Conservation (phyloP, 2,329 filamentous ascomycete genomes). For the Orbilia oligospora region DNA sequence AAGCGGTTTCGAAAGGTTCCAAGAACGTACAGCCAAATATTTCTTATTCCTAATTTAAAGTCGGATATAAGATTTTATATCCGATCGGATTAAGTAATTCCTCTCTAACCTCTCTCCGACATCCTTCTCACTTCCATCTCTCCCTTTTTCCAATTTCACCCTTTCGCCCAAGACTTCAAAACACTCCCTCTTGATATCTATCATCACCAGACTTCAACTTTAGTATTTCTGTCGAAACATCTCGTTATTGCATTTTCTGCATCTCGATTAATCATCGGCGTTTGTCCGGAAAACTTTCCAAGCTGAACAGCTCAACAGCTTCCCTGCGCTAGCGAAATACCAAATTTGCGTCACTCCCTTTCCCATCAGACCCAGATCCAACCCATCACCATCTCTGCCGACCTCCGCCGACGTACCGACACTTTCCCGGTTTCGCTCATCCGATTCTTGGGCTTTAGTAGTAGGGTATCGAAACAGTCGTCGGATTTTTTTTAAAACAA, state of each 20-base stretch:
- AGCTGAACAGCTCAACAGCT: constrained; percentile 31
- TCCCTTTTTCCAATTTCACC: constrained; percentile 32
- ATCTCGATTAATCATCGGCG: not conserved
- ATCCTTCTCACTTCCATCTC: not conserved
- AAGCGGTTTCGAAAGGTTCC: constrained; percentile 1
- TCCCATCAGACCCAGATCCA: constrained; percentile 3
- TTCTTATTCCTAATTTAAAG: not conserved
- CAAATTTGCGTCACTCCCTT: constrained; percentile 60
- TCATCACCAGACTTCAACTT: not conserved
- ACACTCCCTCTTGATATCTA: not conserved
- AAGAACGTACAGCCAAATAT: not conserved
- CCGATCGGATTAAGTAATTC: constrained; percentile 12
- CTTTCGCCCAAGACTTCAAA: constrained; percentile 3
- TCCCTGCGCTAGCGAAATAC: constrained; percentile 45
- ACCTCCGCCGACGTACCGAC: constrained; percentile 25
- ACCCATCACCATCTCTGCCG: constrained; percentile 7
- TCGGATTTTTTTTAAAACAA: not conserved
- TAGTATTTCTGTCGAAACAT: not conserved
- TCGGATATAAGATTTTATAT: constrained; percentile 9
- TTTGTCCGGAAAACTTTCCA: constrained; percentile 15
- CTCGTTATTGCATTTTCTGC: not conserved
- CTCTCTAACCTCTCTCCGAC: constrained; percentile 1
- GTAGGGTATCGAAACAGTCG: constrained; percentile 10
- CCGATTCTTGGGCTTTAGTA: not conserved
- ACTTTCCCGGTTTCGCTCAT: constrained; percentile 14